phyloP scores from a whole-genome alignment of 768 basidiomycete genomes.

The Tremella mesenterica region DNA sequence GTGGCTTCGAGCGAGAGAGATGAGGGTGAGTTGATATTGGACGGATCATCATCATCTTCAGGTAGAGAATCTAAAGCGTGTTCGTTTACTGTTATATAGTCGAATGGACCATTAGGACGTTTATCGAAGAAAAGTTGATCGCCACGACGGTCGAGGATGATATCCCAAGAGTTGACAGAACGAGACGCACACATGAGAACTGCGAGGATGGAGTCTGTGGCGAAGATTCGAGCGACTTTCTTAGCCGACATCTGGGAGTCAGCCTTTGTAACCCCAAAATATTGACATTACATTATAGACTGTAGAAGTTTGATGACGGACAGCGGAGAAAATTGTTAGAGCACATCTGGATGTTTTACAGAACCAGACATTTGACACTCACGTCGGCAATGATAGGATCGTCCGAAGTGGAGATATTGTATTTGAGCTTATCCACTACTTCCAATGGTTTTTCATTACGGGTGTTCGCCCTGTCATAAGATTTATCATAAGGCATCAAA shows the following conservation, averaged over 20 bases:
- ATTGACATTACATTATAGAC: too few species aligned
- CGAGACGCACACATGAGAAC: conserved; percentile 93
- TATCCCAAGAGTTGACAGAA: conserved; percentile 97
- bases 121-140: conserved; percentile 94
- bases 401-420: conserved; percentile 95
- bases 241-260: conserved; percentile 62
- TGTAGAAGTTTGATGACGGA: too few species aligned
- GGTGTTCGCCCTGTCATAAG: conserved; percentile 90
- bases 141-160: conserved; percentile 86
- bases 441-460: conserved; percentile 86
- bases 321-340: too few species aligned
- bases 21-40: conserved; percentile 84
- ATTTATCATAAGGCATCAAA: conserved; percentile 83
- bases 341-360: too few species aligned
- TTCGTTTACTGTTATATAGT: conserved; percentile 96
- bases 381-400: conserved; percentile 94
- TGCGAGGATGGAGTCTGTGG: conserved; percentile 88
- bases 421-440: conserved; percentile 85
- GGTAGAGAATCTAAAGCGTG: conserved; percentile 85
- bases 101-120: conserved; percentile 81
- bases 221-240: conserved; percentile 70
- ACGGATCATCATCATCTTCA: conserved; percentile 54
- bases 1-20: conserved; percentile 94
- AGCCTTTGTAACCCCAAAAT: background rate
- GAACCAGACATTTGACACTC: conserved; percentile 10